Base-by-base conservation (phyloP, 2,329 filamentous ascomycete species). In the Gnomoniopsis sp. region DNA sequence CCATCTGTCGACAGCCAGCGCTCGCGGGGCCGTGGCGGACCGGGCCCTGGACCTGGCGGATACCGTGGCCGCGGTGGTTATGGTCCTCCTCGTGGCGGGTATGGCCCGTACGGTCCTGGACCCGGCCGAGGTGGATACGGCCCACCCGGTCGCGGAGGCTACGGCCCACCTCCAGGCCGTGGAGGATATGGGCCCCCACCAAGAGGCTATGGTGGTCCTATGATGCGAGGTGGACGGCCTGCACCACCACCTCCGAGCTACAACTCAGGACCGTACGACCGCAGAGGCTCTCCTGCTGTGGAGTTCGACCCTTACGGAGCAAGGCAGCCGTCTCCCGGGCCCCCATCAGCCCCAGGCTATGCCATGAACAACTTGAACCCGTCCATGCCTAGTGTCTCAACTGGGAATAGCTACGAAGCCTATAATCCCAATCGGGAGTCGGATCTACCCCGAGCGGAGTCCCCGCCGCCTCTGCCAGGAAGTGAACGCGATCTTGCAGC, bases 381-480 rank as follows among this genome's bases (percentile, higher is more conserved):
- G 3, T 71, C 76, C 8, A 68, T 72, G 58, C 70, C 72, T 15
- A 77, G 67, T 59, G 64, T 74, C 46, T 66, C 74, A 7, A 70
- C 70, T 19, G 70, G 67, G 23, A 53, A 53, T 15, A 65, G 65
- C 22, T 82, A 78, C 55, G 73, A 75, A 41, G 68, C 76, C 3
- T 82, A 81, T 63, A 74, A 73, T 56, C 71, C 75, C 2, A 72
- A 77, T n/a, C 69, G 71, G 19, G 69, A 62, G 12, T 70, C 74
- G 38, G 75, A 76, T 51, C 71, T 87, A 22, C 82, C 85, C 2
- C 78, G 85, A 62, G 86, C 84, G 11, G 85, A 87, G 65, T 87
- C 85, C 1, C 85, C 85, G 10, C 86, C 87, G 17, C 87, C 87
- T 6, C 70, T 88, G 21, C 78, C 82, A 3, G 77, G 75, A 43